A percentile compares a stretch with the other conserved stretches of the same genome.
Evolutionary conservation across 768 basidiomycete species (phyloP).

Genomic region (Hericium rajendrae): DNA sequence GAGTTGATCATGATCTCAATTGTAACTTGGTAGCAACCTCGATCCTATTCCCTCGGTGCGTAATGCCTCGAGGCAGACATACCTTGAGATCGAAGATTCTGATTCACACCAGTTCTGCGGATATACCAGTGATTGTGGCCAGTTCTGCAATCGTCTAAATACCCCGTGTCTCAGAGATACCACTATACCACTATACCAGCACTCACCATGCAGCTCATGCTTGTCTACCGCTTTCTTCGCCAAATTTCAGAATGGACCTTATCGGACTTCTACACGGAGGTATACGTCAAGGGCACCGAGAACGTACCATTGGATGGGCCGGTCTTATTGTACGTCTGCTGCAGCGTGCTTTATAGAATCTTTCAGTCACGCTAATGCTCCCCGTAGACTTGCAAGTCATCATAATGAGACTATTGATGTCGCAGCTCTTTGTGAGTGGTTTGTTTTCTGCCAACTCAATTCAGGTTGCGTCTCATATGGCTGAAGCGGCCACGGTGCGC

Average conservation of each 20-base stretch:
- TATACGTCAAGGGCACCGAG: constrained; percentile 76
- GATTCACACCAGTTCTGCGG: too few species aligned
- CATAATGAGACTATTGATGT: constrained; percentile 60
- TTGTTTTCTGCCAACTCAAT: neutral
- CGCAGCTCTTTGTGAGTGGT: constrained; percentile 30
- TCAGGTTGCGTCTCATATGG: neutral
- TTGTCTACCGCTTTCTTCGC: constrained; percentile 64
- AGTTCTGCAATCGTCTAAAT: too few species aligned
- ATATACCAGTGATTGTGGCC: too few species aligned
- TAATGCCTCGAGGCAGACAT: too few species aligned
- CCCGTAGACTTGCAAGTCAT: constrained; percentile 35
- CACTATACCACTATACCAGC: too few species aligned
- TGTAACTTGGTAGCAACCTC: too few species aligned
- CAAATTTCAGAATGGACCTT: constrained; percentile 63
- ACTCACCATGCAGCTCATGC: constrained; percentile 22
- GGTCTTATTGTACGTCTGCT: constrained; percentile 72
- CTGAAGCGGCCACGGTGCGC: constrained; percentile 69
- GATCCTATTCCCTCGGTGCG: too few species aligned
- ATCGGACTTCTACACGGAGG: constrained; percentile 78
- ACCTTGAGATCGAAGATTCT: too few species aligned
- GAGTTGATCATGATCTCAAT: too few species aligned
- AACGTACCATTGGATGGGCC: constrained; percentile 82
- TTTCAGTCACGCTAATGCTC: constrained; percentile 10
- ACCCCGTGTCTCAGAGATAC: too few species aligned
- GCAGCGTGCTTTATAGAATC: neutral